Evolutionary conservation across 2,329 filamentous ascomycete species (phyloP), one percentile per base, ranked within the genome.

Genomic region (Raffaelea ambrosiae): DNA sequence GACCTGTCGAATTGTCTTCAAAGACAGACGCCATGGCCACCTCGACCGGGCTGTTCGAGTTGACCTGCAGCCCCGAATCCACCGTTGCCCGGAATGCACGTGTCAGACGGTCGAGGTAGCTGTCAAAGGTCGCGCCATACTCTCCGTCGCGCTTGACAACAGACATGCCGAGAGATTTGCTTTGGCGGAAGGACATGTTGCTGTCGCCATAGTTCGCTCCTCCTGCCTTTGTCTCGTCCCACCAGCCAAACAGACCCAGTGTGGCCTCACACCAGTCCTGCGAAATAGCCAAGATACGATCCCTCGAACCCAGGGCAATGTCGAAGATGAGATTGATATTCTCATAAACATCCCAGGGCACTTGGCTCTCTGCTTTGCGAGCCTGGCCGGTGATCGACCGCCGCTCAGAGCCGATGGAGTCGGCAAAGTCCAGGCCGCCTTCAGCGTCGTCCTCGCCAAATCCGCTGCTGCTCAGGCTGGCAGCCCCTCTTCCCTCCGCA

Each of bases 191-290:
- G 7, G 20, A 23, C 13, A 18, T 21, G n/a, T 43, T 46, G 18
- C 14, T n/a, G 29, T n/a, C 26, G 7, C 26, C 26, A 29, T 29
- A 29, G 26, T 7, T 29, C 13, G 26, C 7, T 7, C 26, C 26
- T 13, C 7, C 13, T 13, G 13, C 26, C 26, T 29, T 29, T 7
- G 45, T 35, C 51, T 93, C 88, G 60, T 95, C 84, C 89, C 90
- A 95, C 91, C 91, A 97, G 5, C 86, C 83, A 29, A 90, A 83
- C 44, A 97, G 69, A 2, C 84, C 86, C 51, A 96, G 68, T 0
- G 84, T 86, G 0, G 88, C 90, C 68, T 97, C 91, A 45, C 91
- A 81, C 91, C 91, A 97, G 64, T 96, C 90, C 59, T 91, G 83
- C 1, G 89, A 80, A 40, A 82, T 79, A 42, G 82, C 77, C 51